Conservation (phyloP, 805 yeast genomes). For the Peterozyma xylosa region DNA sequence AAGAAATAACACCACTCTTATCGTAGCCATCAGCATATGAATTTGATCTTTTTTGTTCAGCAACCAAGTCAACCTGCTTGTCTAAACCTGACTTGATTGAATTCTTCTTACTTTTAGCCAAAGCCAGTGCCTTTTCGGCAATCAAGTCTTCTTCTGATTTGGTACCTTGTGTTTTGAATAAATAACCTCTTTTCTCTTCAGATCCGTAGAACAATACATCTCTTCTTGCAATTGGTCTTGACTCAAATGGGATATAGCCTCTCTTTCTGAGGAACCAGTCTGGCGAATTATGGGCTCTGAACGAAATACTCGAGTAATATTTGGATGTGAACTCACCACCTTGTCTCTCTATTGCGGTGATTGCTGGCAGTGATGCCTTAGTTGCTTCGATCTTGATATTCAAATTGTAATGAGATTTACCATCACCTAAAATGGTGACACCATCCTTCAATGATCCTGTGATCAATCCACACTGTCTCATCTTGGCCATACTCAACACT, state of each 20-base stretch:
- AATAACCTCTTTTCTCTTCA: slow-evolving; percentile 68
- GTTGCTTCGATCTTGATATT: slow-evolving; percentile 78
- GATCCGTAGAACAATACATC: slow-evolving; percentile 74
- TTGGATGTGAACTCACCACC: slow-evolving; percentile 73
- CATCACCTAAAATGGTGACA: slow-evolving; percentile 71
- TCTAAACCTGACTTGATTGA: background rate
- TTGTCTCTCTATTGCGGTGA: slow-evolving; percentile 58
- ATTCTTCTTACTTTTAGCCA: background rate
- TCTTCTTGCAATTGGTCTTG: slow-evolving; percentile 80
- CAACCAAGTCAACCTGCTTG: slow-evolving; percentile 5
- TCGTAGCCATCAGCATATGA: slow-evolving; percentile 1
- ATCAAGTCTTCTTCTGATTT: background rate
- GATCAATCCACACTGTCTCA: slow-evolving; percentile 68
- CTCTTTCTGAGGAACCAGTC: slow-evolving; percentile 56
- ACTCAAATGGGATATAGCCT: slow-evolving; percentile 76
- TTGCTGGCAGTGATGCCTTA: slow-evolving; percentile 70
- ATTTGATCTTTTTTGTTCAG: background rate
- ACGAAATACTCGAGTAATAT: slow-evolving; percentile 57
- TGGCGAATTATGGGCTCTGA: slow-evolving; percentile 74
- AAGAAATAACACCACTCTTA: slow-evolving; percentile 3
- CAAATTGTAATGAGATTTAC: slow-evolving; percentile 37
- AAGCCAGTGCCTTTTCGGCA: slow-evolving; percentile 3
- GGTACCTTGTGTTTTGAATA: slow-evolving; percentile 30
- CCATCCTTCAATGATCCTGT: slow-evolving; percentile 73
- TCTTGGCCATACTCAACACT: slow-evolving; percentile 63